Conservation (phyloP, 257 asterid genomes). For the Nicotiana otophora region DNA sequence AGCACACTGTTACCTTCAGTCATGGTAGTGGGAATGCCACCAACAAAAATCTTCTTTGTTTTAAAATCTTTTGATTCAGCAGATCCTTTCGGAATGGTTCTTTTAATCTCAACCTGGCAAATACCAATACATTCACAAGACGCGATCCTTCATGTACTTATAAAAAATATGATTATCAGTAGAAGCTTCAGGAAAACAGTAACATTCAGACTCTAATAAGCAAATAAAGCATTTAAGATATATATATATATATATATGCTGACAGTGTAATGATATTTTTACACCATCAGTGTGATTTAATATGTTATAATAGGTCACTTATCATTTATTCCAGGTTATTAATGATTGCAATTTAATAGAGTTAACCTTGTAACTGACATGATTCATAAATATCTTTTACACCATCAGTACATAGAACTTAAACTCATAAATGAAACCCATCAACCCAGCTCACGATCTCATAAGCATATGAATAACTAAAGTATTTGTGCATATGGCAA, state of each 20-base stretch:
- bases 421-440: neutral
- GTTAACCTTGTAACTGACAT: too few relatives aligned
- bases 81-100: constrained; percentile 89
- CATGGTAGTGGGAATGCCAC: constrained; percentile 81
- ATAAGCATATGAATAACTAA: neutral
- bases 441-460: neutral
- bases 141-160: neutral
- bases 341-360: too few relatives aligned
- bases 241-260: too few relatives aligned
- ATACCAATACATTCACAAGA: neutral
- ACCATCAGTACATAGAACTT: neutral
- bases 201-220: neutral
- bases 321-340: too few relatives aligned
- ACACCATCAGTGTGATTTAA: too few relatives aligned
- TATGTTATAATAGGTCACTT: too few relatives aligned
- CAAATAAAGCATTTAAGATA: neutral
- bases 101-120: constrained; percentile 85
- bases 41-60: constrained; percentile 86
- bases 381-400: too few relatives aligned
- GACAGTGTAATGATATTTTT: too few relatives aligned
- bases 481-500: neutral
- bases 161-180: neutral
- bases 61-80: constrained; percentile 82
- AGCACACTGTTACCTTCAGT: constrained; percentile 51
- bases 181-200: neutral